A percentile compares a stretch with the other conserved stretches of the same genome.
These are phyloP conservation scores for Podospora australis DNA, from an alignment of 495 filamentous ascomycete species.

Conservation along the genomic window DNA sequence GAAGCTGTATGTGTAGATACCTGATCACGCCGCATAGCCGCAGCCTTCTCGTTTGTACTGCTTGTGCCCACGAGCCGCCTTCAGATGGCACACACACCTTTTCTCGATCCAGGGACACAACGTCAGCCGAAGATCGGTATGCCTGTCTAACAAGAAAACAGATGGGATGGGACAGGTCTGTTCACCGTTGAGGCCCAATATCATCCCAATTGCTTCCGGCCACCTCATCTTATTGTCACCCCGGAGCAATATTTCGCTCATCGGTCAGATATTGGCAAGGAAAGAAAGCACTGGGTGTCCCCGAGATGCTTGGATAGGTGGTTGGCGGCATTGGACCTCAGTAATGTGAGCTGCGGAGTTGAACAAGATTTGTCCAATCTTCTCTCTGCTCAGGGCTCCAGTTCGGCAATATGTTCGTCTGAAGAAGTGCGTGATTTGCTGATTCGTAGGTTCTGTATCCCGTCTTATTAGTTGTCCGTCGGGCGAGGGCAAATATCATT, in stretches of 20 bases:
- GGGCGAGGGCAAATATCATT: too few relatives aligned
- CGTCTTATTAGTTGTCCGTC: too few relatives aligned
- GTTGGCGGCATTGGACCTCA: neutral
- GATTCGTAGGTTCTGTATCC: neutral
- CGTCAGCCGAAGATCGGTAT: constrained; percentile 2
- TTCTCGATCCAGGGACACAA: neutral
- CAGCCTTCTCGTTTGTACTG: too few relatives aligned
- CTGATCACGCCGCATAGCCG: neutral
- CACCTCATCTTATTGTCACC: neutral
- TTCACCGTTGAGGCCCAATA: constrained; percentile 15
- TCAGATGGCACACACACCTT: neutral
- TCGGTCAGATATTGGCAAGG: neutral
- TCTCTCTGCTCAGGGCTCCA: constrained; percentile 11
- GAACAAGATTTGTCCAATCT: constrained; percentile 10
- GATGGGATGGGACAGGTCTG: neutral
- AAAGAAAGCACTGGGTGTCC: neutral
- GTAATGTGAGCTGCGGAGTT: constrained; percentile 2
- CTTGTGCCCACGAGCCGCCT: too few relatives aligned
- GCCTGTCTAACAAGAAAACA: neutral
- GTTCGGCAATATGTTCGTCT: constrained; percentile 2
- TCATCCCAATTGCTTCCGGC: constrained; percentile 7
- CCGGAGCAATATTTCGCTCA: constrained; percentile 5
- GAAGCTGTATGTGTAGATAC: neutral
- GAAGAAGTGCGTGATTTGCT: constrained; percentile 11
- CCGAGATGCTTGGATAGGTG: neutral